Conservation (phyloP, 768 basidiomycete genomes). For the Tricholoma hemisulphureum region DNA sequence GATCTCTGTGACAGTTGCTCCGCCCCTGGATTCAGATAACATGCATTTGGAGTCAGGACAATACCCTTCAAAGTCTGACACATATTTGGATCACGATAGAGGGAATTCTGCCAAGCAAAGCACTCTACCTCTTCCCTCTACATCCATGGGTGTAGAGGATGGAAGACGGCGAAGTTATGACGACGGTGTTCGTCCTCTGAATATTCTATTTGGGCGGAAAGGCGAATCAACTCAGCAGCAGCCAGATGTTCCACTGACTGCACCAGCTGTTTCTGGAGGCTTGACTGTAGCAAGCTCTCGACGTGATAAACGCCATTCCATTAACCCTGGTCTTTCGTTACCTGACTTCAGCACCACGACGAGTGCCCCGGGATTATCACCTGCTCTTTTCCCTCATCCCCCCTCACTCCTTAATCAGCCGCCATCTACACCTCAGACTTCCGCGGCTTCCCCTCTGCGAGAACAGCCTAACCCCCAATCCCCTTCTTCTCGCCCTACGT, state of each 20-base stretch:
- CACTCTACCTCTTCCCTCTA: constrained; percentile 39
- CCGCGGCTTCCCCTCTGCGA: constrained; percentile 29
- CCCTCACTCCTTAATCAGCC: constrained; percentile 25
- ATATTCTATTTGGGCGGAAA: constrained; percentile 35
- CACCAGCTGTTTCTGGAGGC: constrained; percentile 23
- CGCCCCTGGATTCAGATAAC: constrained; percentile 28
- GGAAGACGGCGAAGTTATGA: constrained; percentile 43
- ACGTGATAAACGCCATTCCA: constrained; percentile 47
- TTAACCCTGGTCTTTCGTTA: constrained; percentile 44
- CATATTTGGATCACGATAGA: constrained; percentile 10
- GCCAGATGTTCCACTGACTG: constrained; percentile 12
- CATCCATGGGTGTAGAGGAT: constrained; percentile 20
- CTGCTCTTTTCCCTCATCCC: constrained; percentile 32
- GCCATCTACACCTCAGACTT: constrained; percentile 24
- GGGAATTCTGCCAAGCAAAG: constrained; percentile 34
- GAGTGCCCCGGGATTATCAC: constrained; percentile 20
- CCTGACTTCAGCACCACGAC: constrained; percentile 29
- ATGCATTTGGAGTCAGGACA: constrained; percentile 8
- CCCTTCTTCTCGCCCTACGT: constrained; percentile 28
- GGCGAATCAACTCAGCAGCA: constrained; percentile 16
- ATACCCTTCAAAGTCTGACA: constrained; percentile 16
- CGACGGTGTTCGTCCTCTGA: constrained; percentile 43
- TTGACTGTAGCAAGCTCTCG: constrained; percentile 37
- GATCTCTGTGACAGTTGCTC: constrained; percentile 43
- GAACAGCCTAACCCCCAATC: constrained; percentile 25